Conservation (phyloP, 2,329 filamentous ascomycete genomes). For the Sporothrix luriei region DNA sequence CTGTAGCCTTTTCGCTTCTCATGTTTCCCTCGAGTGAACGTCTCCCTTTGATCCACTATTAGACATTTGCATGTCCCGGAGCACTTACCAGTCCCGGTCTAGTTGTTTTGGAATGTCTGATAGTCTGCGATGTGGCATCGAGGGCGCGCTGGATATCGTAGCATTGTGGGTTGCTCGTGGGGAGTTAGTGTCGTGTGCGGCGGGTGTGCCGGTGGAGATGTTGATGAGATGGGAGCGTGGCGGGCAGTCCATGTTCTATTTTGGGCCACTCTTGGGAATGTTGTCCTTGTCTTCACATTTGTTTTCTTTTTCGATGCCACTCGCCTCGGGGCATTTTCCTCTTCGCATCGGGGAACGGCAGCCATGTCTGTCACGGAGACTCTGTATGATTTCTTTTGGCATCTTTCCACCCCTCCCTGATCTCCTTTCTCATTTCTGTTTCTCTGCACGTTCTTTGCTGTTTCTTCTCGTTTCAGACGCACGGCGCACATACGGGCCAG, state of each 20-base stretch:
- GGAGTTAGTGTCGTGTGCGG: not conserved
- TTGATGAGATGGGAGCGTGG: not conserved
- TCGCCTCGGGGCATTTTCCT: conserved; percentile 17
- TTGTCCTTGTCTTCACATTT: not conserved
- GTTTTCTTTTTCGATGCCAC: conserved; percentile 18
- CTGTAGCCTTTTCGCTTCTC: not conserved
- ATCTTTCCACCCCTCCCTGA: not conserved
- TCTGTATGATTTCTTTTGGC: not conserved
- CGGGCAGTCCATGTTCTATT: not conserved
- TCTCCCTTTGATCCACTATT: not conserved
- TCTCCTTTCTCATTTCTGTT: not conserved
- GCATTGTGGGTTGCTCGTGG: conserved; percentile 10
- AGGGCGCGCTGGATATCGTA: not conserved
- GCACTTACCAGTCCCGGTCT: conserved; percentile 20
- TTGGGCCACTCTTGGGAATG: not conserved
- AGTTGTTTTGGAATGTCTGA: conserved; percentile 27
- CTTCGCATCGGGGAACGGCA: not conserved
- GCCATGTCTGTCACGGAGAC: not conserved
- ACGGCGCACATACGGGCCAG: conserved; percentile 3
- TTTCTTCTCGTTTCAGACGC: conserved; percentile 5
- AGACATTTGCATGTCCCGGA: conserved; percentile 25
- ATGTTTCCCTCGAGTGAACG: not conserved
- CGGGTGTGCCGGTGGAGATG: not conserved
- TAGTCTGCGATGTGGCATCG: not conserved
- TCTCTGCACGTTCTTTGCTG: not conserved